phyloP scores from a whole-genome alignment of 2,329 filamentous ascomycete species.

The Clonostachys byssicola region DNA sequence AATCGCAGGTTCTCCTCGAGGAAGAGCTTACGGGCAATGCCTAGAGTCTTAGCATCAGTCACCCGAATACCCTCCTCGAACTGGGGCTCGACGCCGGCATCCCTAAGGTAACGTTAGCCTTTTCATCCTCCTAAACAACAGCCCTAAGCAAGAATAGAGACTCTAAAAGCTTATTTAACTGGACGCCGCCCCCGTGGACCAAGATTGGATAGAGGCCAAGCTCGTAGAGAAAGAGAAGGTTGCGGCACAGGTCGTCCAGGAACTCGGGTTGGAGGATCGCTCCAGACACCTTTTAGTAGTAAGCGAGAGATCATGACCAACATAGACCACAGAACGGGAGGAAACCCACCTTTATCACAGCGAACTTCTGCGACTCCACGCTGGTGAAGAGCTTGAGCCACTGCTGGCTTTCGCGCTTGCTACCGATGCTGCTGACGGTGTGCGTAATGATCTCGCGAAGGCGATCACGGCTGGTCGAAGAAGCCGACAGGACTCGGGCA shows the following conservation, averaged over 20 bases:
- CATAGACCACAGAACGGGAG: too few species aligned
- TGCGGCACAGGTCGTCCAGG: slow-evolving; percentile 84
- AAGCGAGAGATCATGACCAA: too few species aligned
- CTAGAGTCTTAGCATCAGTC: slow-evolving; percentile 91
- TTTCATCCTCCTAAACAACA: background rate
- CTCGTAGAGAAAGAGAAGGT: slow-evolving; percentile 87
- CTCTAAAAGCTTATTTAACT: slow-evolving; percentile 73
- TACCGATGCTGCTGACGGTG: slow-evolving; percentile 91
- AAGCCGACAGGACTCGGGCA: slow-evolving; percentile 1
- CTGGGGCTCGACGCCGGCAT: slow-evolving; percentile 87
- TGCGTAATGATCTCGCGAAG: slow-evolving; percentile 30
- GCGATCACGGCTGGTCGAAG: slow-evolving; percentile 14
- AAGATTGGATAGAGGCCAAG: slow-evolving; percentile 94
- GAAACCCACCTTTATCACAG: too few species aligned
- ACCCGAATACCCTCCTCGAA: slow-evolving; percentile 96
- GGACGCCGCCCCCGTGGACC: slow-evolving; percentile 90
- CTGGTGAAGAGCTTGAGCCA: slow-evolving; percentile 97
- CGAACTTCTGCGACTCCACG: slow-evolving; percentile 94
- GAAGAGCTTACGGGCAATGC: slow-evolving; percentile 87
- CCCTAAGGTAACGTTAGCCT: slow-evolving; percentile 38
- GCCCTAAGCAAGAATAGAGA: background rate
- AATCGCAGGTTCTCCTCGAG: slow-evolving; percentile 93
- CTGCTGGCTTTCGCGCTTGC: slow-evolving; percentile 93
- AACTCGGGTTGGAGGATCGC: slow-evolving; percentile 79
- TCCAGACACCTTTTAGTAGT: too few species aligned